Conservation (phyloP, 805 yeast genomes). For the Starmerella etchellsii region DNA sequence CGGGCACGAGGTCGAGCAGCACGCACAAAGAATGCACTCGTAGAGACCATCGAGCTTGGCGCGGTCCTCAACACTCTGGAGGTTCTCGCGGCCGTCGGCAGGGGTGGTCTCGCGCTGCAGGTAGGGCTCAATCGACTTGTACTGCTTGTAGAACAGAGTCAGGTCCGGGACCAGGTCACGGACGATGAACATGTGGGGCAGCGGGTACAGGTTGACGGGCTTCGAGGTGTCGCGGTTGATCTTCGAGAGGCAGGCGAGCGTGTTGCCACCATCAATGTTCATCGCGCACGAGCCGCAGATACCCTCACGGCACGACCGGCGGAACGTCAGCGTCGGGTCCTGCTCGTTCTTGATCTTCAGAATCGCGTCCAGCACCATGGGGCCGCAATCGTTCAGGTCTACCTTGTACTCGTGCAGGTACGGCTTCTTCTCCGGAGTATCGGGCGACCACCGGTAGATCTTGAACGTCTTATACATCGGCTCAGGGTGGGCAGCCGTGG, state of each 20-base stretch:
- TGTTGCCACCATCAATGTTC: slow-evolving; percentile 97
- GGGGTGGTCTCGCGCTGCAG: slow-evolving; percentile 73
- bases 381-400: slow-evolving; percentile 87
- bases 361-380: slow-evolving; percentile 93
- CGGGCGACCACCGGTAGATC: slow-evolving; percentile 97
- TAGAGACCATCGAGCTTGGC: slow-evolving; percentile 92
- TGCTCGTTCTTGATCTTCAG: slow-evolving; percentile 92
- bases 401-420: slow-evolving; percentile 68
- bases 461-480: slow-evolving; percentile 70
- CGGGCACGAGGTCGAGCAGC: slow-evolving; percentile 98
- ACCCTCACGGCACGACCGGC: slow-evolving; percentile 99
- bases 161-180: slow-evolving; percentile 96
- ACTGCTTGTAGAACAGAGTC: slow-evolving; percentile 95
- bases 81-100: slow-evolving; percentile 81
- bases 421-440: slow-evolving; percentile 86
- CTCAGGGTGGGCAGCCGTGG: slow-evolving; percentile 36
- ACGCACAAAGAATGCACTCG: slow-evolving; percentile 96
- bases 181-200: slow-evolving; percentile 96
- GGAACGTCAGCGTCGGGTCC: slow-evolving; percentile 87
- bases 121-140: slow-evolving; percentile 94
- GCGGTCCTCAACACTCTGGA: slow-evolving; percentile 85
- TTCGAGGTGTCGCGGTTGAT: slow-evolving; percentile 68
- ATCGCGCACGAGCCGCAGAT: slow-evolving; percentile 99
- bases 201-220: slow-evolving; percentile 80
- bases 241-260: slow-evolving; percentile 91